Base-by-base conservation (phyloP, 78 protist species). In the Dictyostelium purpureum region DNA sequence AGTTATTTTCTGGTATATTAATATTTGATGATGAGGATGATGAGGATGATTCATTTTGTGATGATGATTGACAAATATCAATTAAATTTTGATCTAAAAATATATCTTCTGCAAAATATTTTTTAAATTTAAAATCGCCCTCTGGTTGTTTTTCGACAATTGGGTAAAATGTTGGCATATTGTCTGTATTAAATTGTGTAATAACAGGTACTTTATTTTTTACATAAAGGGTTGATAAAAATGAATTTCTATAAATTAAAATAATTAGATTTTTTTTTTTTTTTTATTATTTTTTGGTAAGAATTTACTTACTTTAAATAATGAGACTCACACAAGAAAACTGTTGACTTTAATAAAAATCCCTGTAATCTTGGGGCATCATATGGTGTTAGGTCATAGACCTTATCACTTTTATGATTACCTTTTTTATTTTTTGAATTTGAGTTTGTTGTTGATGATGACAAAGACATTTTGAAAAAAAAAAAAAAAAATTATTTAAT, bases 161-260 rank as follows among this genome's bases (percentile, higher is more conserved):
- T 73, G 92, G 92, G 19, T 54, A 85, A 16, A 66, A 51, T 12
- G 73, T 59, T 28, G 51, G 43, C n/a, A 52, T 21, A 21, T 7
- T 10, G 47, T 59, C 18, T 4, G 73, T 7, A 11, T 85, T 70
- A 24, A 35, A 40, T 28, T 33, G 33, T 40, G 71, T 42, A 57
- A 85, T 42, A 14, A 35, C 42, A 42, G 31, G 16, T 33, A 73
- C 31, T 51, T 77, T 74, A 85, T 85, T 85, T 67, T 85, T 85
- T 73, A 49, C 59, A 37, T 71, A 56, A 4, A 85, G 33, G 14
- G 57, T 16, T 7, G 51, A 24, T 67, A 73, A 42, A 63, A 85
- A 85, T 63, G 51, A 28, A 45, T 73, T 85, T n/a, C 91, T 85
- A 35, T n/a, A 9, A n/a, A 26, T 42, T 19, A 38, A 49, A 63